A percentile compares a stretch with the other conserved stretches of the same genome.
phyloP scores from a whole-genome alignment of 163 green algal genomes.

The Smithsoniella earleae region DNA sequence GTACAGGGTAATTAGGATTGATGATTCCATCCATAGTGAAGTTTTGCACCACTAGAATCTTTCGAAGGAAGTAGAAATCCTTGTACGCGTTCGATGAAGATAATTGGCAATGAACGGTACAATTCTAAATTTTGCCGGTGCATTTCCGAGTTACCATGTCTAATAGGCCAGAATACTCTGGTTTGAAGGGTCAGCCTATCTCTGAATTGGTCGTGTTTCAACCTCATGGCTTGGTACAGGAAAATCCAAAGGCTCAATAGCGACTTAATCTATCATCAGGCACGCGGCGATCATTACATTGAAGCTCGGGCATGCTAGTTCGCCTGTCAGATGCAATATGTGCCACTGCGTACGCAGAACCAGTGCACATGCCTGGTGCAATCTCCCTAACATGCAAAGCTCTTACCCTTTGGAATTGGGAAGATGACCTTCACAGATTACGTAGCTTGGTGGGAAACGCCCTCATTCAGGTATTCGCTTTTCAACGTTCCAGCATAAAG shows the following conservation, averaged over 20 bases:
- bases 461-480: background rate
- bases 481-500: background rate
- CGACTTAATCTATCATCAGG: background rate
- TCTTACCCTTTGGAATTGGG: background rate
- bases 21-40: too few relatives aligned
- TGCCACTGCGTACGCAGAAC: background rate
- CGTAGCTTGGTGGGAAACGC: background rate
- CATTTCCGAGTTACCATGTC: too few relatives aligned
- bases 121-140: too few relatives aligned
- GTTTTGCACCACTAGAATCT: too few relatives aligned
- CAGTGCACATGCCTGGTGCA: constrained; percentile 5
- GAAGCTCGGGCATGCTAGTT: background rate
- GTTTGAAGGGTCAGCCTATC: too few relatives aligned
- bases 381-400: background rate
- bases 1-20: too few relatives aligned
- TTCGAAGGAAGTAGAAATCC: too few relatives aligned
- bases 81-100: too few relatives aligned
- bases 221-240: too few relatives aligned
- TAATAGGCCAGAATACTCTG: too few relatives aligned
- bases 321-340: background rate
- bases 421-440: background rate
- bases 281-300: background rate
- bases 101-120: too few relatives aligned
- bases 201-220: too few relatives aligned
- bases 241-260: background rate